Conservation (phyloP, 768 basidiomycete species). For the Psilocybe tampanensis region DNA sequence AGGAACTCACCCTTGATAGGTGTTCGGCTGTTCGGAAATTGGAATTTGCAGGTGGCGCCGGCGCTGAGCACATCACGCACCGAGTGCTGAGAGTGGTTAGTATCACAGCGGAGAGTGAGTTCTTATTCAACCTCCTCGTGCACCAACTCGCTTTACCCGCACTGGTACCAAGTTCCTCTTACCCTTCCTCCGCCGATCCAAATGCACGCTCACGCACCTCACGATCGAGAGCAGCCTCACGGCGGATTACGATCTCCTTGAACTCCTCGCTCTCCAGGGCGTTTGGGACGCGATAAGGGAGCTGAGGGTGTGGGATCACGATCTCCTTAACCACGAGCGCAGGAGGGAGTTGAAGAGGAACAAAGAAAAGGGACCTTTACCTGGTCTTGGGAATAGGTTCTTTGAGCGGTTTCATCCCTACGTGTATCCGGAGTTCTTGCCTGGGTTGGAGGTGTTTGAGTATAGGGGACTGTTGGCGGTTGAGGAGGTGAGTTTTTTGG, state of each 20-base stretch:
- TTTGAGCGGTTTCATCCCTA: conserved; percentile 19
- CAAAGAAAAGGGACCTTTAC: neutral
- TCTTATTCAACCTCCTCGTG: neutral
- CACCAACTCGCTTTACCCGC: neutral
- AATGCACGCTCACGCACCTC: conserved; percentile 9
- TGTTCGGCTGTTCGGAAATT: neutral
- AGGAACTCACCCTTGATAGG: neutral
- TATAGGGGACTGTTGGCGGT: conserved; percentile 16
- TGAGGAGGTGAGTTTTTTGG: conserved; percentile 19
- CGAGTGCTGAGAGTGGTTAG: neutral
- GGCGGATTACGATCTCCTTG: conserved; percentile 16
- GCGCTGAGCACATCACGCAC: neutral
- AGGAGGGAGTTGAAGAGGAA: neutral
- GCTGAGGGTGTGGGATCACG: conserved; percentile 9
- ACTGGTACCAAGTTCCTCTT: neutral
- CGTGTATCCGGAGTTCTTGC: conserved; percentile 10
- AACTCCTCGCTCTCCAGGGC: conserved; percentile 2
- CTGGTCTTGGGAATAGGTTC: conserved; percentile 14
- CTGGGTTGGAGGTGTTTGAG: conserved; percentile 11
- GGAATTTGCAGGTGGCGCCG: neutral
- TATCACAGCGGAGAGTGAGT: neutral
- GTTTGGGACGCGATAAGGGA: conserved; percentile 5
- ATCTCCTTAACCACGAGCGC: neutral
- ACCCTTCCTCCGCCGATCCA: conserved; percentile 14
- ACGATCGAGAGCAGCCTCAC: conserved; percentile 8